Evolutionary conservation across 495 filamentous ascomycete species (phyloP).

Genomic region (Annulohypoxylon nitens): DNA sequence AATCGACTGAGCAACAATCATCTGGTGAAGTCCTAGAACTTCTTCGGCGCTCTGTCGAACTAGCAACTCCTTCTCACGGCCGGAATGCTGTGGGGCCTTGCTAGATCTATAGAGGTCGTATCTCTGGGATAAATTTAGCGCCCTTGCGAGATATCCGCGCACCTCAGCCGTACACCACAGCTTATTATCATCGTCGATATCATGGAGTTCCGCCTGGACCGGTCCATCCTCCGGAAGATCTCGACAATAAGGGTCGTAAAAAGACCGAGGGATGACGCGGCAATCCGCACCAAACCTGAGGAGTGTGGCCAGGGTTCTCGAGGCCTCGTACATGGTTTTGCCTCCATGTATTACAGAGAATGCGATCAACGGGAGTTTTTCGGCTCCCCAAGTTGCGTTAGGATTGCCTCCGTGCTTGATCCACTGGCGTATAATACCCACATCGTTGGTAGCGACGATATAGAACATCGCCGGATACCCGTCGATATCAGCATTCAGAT

Average conservation of each 20-base stretch:
- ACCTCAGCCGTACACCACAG: constrained; percentile 42
- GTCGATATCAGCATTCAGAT: constrained; percentile 18
- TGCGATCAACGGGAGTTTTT: constrained; percentile 19
- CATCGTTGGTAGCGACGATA: constrained; percentile 25
- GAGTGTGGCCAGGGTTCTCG: constrained; percentile 10
- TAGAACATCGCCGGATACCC: constrained; percentile 29
- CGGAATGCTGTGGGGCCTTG: constrained; percentile 41
- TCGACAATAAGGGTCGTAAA: constrained; percentile 48
- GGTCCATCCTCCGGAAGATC: constrained; percentile 45
- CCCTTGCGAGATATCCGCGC: constrained; percentile 45
- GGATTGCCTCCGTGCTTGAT: constrained; percentile 24
- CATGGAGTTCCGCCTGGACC: constrained; percentile 17
- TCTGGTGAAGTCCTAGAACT: constrained; percentile 60
- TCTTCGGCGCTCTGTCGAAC: constrained; percentile 45
- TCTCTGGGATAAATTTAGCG: constrained; percentile 60
- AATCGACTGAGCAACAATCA: constrained; percentile 60
- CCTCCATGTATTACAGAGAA: constrained; percentile 14
- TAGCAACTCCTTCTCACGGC: constrained; percentile 52
- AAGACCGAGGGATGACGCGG: constrained; percentile 51
- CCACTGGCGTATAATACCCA: constrained; percentile 28
- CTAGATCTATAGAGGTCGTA: constrained; percentile 59
- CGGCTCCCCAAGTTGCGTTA: constrained; percentile 17
- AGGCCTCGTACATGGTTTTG: constrained; percentile 15
- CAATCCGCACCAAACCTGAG: constrained; percentile 22
- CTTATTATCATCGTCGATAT: constrained; percentile 28